Conservation (phyloP, 2,329 filamentous ascomycete species). For the Pseudogymnoascus sp. region DNA sequence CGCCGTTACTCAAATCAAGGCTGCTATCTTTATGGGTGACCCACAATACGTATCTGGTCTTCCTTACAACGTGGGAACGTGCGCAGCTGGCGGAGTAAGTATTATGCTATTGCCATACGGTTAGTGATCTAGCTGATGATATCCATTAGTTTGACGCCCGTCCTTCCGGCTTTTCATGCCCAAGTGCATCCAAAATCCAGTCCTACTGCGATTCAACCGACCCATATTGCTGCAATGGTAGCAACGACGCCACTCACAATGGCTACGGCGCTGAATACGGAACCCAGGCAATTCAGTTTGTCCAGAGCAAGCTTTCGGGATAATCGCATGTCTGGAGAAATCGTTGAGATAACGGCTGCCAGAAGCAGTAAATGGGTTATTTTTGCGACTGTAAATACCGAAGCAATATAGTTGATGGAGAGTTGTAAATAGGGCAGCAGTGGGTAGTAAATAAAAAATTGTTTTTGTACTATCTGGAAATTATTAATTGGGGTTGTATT, state of each 20-base stretch:
- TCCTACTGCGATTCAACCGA: slow-evolving; percentile 59
- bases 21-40: slow-evolving; percentile 42
- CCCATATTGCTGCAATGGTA: slow-evolving; percentile 60
- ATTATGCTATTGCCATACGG: not conserved
- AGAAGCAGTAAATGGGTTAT: not conserved
- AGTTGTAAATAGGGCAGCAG: not conserved
- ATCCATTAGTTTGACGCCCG: slow-evolving; percentile 50
- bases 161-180: slow-evolving; percentile 48
- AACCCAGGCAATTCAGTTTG: slow-evolving; percentile 49
- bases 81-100: slow-evolving; percentile 48
- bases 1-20: slow-evolving; percentile 40
- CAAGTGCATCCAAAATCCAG: slow-evolving; percentile 40
- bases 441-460: not conserved
- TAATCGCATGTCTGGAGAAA: not conserved
- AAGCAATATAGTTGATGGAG: not conserved
- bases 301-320: slow-evolving; percentile 35
- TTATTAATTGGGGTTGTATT: not conserved
- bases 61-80: slow-evolving; percentile 54
- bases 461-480: not conserved
- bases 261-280: slow-evolving; percentile 59
- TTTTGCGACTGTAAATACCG: not conserved
- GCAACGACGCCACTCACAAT: slow-evolving; percentile 51
- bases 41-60: slow-evolving; percentile 41
- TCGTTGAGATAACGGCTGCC: not conserved
- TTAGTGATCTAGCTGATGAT: not conserved